Evolutionary conservation across 106 monocot genomes (phyloP).

Genomic region (Dioscorea dumetorum): DNA sequence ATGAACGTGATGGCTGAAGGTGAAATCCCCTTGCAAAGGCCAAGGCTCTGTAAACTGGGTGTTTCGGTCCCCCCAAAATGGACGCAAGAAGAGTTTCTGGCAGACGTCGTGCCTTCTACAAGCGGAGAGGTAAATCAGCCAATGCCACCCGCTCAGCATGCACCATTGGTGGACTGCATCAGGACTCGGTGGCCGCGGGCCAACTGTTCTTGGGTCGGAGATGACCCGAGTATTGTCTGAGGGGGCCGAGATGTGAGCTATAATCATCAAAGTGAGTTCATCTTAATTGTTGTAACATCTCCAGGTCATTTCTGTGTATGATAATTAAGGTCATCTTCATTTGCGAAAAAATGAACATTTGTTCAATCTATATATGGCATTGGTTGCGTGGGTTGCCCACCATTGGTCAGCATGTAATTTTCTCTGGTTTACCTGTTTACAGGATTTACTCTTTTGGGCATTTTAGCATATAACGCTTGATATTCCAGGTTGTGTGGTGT

Average conservation of each 20-base stretch:
- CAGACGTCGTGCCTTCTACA: not conserved
- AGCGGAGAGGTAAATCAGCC: constrained; percentile 1
- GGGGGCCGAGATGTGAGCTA: not conserved
- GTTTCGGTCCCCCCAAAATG: constrained; percentile 9
- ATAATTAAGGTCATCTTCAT: no score
- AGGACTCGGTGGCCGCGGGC: constrained; percentile 91
- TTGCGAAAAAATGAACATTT: no score
- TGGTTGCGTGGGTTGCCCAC: no score
- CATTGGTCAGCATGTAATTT: no score
- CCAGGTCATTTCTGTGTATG: no score
- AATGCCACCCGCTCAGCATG: constrained; percentile 36
- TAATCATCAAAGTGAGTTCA: no score
- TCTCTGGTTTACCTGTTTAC: no score
- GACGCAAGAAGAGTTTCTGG: constrained; percentile 8
- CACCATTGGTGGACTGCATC: constrained; percentile 90
- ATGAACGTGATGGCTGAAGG: not conserved
- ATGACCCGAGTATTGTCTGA: constrained; percentile 4
- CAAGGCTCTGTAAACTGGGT: constrained; percentile 9
- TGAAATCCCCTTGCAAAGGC: constrained; percentile 4
- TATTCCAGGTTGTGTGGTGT: no score
- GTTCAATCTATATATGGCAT: no score
- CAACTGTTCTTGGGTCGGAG: constrained; percentile 25
- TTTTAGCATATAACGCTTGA: no score
- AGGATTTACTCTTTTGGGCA: no score
- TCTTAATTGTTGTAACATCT: no score